Conservation (phyloP, 1,284 basidiomycete species). For the Naganishia liquefaciens region DNA sequence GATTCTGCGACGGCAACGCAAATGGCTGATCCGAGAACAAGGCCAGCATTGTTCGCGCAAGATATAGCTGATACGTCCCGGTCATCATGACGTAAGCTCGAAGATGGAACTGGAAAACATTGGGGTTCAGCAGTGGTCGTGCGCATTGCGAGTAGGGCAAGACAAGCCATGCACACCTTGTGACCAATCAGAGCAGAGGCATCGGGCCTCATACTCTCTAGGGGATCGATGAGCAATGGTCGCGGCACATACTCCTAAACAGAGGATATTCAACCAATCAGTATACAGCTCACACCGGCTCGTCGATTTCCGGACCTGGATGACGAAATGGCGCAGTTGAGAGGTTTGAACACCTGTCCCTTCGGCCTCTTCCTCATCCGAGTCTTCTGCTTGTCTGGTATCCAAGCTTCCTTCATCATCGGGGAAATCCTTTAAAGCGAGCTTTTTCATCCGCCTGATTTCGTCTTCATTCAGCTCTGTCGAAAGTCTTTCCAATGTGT, state of each 20-base stretch:
- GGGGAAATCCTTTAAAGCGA: slow-evolving; percentile 33
- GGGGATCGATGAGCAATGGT: slow-evolving; percentile 76
- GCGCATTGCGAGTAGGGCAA: slow-evolving; percentile 32
- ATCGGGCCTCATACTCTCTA: slow-evolving; percentile 37
- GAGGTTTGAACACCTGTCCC: slow-evolving; percentile 72
- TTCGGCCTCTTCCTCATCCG: slow-evolving; percentile 42
- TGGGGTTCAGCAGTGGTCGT: slow-evolving; percentile 33
- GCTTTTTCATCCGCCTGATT: slow-evolving; percentile 14
- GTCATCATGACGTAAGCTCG: slow-evolving; percentile 87
- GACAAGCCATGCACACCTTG: slow-evolving; percentile 61
- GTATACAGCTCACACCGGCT: background rate
- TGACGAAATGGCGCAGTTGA: slow-evolving; percentile 92
- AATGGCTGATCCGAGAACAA: slow-evolving; percentile 78
- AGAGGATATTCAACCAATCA: background rate
- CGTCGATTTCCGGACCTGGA: slow-evolving; percentile 66
- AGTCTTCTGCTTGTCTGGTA: slow-evolving; percentile 55
- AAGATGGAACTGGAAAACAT: slow-evolving; percentile 71
- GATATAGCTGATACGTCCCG: slow-evolving; percentile 73
- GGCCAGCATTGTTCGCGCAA: slow-evolving; percentile 80
- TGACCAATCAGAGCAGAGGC: slow-evolving; percentile 56
- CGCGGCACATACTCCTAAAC: slow-evolving; percentile 74
- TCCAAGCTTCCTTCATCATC: slow-evolving; percentile 30
- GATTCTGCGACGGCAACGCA: slow-evolving; percentile 49
- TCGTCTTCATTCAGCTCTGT: slow-evolving; percentile 5
- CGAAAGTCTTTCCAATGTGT: slow-evolving; percentile 52